Conservation (phyloP, 805 yeast genomes). For the Saturnispora kantuleensis region DNA sequence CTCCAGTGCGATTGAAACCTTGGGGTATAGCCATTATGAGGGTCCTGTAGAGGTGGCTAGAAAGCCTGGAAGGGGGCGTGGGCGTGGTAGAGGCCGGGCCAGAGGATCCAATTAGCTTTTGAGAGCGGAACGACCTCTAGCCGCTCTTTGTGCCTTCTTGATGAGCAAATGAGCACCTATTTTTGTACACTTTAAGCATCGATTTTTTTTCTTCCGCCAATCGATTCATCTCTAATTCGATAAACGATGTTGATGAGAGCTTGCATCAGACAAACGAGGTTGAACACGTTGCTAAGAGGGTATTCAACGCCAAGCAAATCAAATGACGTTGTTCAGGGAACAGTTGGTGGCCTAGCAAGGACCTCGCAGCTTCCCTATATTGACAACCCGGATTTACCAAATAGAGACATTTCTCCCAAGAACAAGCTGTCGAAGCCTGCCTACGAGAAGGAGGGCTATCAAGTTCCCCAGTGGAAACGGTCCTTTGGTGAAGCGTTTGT, state of each 20-base stretch:
- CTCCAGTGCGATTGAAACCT: constrained; percentile 40
- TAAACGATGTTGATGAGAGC: background rate
- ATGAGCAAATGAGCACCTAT: background rate
- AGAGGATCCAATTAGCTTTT: background rate
- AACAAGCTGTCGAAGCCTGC: constrained; percentile 22
- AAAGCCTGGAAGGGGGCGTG: constrained; percentile 9
- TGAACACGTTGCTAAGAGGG: background rate
- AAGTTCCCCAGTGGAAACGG: constrained; percentile 40
- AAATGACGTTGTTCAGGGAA: background rate
- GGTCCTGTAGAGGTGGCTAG: constrained; percentile 28
- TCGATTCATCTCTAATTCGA: background rate
- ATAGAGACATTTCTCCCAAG: constrained; percentile 28
- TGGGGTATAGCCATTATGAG: constrained; percentile 46
- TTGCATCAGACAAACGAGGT: background rate
- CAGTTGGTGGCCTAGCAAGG: constrained; percentile 20
- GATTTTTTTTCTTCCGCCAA: background rate
- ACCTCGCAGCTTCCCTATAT: constrained; percentile 28
- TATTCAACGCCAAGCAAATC: background rate
- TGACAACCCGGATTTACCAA: constrained; percentile 26
- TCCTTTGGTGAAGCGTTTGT: constrained; percentile 58
- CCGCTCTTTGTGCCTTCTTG: background rate
- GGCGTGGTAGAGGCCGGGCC: constrained; percentile 8
- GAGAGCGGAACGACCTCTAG: background rate
- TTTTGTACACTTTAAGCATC: background rate
- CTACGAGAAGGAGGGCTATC: constrained; percentile 22